Base-by-base conservation (phyloP, 352 stramenopile genomes). In the Phytophthora vignae region DNA sequence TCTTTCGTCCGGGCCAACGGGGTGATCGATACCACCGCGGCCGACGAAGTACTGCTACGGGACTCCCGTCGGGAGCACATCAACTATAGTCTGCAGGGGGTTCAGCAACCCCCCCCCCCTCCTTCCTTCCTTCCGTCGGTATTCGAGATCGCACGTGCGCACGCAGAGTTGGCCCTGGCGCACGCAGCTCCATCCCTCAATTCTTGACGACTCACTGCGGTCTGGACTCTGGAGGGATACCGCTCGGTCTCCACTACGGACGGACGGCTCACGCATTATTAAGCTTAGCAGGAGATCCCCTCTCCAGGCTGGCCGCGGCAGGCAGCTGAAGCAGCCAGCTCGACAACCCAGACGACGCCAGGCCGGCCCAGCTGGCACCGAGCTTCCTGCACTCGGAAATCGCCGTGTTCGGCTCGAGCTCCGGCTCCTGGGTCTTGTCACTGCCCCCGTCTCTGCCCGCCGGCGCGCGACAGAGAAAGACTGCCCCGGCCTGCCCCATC, bases 341-440 rank as follows among this genome's bases (percentile, higher is more conserved):
- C 11, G 27, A 48, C 40, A 48, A 48, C 40, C 27, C 27, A 6
- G 27, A 48, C 40, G 40, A 2, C 46, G 36, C 36, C 46, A 2
- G 27, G 27, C 1, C 22, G 22, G 22, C 27, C 27, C 27, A 53
- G 46, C 46, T 27, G 46, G 46, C 17, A 8, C 17, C 46, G 19
- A 53, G n/a, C 46, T 22, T 27, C n/a, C 46, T 15, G 46, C n/a
- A 53, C 5, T 4, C 29, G 19, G 27, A 22, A 27, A 27, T 53
- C 19, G 46, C 46, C 46, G 46, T 53, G 46, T 53, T 53, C 46
- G 46, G 40, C 40, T 48, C 40, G 11, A 15, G 33, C 33, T 42
- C 33, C 33, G 38, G 38, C 38, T 48, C 40, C 33, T 2, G 27
- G 27, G 59, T 29, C 48, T 67, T 48, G 60, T 67, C 60, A 59